These are phyloP conservation scores for Diaporthe sp. DNA, from an alignment of 2,329 filamentous ascomycete genomes.

Conservation along the genomic window DNA sequence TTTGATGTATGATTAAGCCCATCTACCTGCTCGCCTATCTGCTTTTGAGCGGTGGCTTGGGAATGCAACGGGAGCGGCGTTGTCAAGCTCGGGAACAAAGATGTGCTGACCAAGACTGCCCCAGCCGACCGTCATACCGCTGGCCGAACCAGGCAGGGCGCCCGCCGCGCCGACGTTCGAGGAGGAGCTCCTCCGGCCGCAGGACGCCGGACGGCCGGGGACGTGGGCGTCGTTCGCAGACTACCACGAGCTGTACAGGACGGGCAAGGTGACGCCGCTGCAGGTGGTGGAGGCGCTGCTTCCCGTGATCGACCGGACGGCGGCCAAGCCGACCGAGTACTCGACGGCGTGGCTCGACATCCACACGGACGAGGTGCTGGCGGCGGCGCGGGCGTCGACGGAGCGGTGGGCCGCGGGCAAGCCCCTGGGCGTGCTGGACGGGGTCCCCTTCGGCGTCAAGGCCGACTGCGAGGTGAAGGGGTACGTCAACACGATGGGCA, in stretches of 20 bases:
- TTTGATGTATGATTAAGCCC: slow-evolving; percentile 59
- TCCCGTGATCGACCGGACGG: slow-evolving; percentile 75
- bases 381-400: slow-evolving; percentile 80
- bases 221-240: slow-evolving; percentile 80
- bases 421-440: slow-evolving; percentile 79
- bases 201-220: slow-evolving; percentile 55
- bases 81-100: background rate
- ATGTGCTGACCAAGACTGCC: slow-evolving; percentile 3
- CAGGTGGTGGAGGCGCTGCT: slow-evolving; percentile 80
- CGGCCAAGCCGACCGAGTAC: slow-evolving; percentile 68
- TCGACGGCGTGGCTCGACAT: slow-evolving; percentile 80
- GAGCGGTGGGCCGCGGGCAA: slow-evolving; percentile 76
- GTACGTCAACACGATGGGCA: slow-evolving; percentile 76
- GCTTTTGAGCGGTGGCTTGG: background rate
- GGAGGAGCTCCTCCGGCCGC: slow-evolving; percentile 54
- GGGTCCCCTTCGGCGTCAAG: slow-evolving; percentile 86
- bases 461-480: slow-evolving; percentile 82
- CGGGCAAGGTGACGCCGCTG: slow-evolving; percentile 77
- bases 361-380: slow-evolving; percentile 71
- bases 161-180: slow-evolving; percentile 54
- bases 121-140: slow-evolving; percentile 69
- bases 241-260: slow-evolving; percentile 81
- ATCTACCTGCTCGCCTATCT: background rate
- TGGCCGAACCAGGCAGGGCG: slow-evolving; percentile 51
- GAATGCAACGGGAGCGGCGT: background rate